Base-by-base conservation (phyloP, 768 basidiomycete species). In the Lactarius psammicola region DNA sequence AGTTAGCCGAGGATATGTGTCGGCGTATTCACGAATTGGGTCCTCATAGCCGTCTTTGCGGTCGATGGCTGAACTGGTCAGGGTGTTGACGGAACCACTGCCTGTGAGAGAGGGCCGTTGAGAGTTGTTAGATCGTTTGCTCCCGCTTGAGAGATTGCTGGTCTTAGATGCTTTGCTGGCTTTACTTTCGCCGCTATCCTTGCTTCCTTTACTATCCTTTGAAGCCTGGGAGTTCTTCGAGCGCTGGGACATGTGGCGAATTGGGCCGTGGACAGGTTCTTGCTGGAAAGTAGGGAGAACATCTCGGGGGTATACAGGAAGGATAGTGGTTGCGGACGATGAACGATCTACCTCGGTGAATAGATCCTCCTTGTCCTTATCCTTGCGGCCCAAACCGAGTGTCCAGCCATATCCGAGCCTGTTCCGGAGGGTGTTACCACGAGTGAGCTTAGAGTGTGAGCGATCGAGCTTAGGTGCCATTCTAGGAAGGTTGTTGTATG, bases 21-120 rank as follows among this genome's bases (percentile, higher is more conserved):
- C 73, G 1, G 62, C 60, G 13, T 60, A 38, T 49, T 70, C 70
- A 10, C 59, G 72, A 26, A 68, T 61, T 31, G 65, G 59, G 56
- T 73, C 70, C n/a, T 59, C 40, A 53, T 73, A 74, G 13, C 26
- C 65, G 2, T 72, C 68, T 66, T 71, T 73, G 59, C 72, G 65
- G 15, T 68, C 62, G 15, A 71, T 28, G 18, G 72, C 72, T 10
- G 71, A 71, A 8, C 72, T 68, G 17, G 68, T 69, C 0, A 73
- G 71, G 13, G 72, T 73, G 31, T 65, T 65, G 28, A 67, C n/a
- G 42, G 71, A 69, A 31, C 68, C 69, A 20, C 57, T 67, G 46
- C 63, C 66, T 5, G 59, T 63, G 56, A 66, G 58, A 51, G 64
- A 64, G 2, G 68, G 70, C 33, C 69, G 66, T 42, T 64, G 42